Percentiles rank a stretch among this genome's conserved stretches.
Evolutionary conservation across 2,329 filamentous ascomycete species (phyloP).

Genomic region (Colletotrichum horii): DNA sequence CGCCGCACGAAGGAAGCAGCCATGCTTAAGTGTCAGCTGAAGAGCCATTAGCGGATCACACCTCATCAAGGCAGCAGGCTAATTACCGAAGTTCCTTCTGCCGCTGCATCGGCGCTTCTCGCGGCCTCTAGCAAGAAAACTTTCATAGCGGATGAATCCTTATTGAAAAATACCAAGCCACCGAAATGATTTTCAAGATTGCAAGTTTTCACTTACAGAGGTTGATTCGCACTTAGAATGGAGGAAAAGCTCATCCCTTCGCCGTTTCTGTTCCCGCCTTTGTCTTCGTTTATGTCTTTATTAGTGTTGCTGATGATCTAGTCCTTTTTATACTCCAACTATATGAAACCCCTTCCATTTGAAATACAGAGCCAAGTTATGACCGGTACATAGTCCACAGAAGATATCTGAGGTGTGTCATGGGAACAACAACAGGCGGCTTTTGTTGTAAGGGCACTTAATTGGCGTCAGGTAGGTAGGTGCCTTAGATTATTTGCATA

Average conservation of each 20-base stretch:
- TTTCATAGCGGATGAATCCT: background rate
- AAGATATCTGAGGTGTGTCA: background rate
- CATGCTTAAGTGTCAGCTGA: background rate
- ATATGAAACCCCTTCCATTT: too few relatives aligned
- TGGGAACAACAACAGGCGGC: background rate
- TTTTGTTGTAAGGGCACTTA: background rate
- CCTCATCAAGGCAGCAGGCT: background rate
- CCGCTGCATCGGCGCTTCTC: background rate
- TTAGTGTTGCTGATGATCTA: background rate
- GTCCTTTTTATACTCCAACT: too few relatives aligned
- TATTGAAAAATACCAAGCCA: rapidly evolving
- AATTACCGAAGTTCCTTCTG: background rate
- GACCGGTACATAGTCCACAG: background rate
- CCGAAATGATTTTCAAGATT: rapidly evolving
- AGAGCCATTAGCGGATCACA: background rate
- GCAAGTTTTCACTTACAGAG: background rate
- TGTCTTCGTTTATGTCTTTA: background rate
- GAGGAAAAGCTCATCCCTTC: background rate
- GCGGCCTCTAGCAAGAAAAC: rapidly evolving
- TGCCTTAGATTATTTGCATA: too few relatives aligned
- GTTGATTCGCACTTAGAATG: background rate
- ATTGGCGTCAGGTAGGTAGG: background rate
- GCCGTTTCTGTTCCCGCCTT: background rate
- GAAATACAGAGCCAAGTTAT: background rate
- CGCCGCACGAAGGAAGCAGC: background rate